Conservation (phyloP, 257 asterid species). For the Jasminum sambac region DNA sequence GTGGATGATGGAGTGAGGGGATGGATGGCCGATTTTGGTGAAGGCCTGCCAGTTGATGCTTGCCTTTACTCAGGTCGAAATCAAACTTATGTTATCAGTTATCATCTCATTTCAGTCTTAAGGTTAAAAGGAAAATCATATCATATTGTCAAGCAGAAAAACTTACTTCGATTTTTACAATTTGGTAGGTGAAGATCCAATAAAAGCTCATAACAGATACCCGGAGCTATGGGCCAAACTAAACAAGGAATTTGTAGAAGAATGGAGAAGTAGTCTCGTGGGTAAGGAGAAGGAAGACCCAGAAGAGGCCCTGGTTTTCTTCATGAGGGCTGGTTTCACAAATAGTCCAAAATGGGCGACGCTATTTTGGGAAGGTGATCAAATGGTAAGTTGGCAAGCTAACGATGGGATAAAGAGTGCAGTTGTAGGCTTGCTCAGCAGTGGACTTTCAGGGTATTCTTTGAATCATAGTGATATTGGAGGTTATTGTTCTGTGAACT, state of each 20-base stretch:
- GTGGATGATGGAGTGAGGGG: slow-evolving; percentile 95
- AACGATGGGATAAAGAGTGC: slow-evolving; percentile 96
- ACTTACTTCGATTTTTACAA: not conserved
- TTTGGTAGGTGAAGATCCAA: slow-evolving; percentile 86
- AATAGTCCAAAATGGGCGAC: slow-evolving; percentile 81
- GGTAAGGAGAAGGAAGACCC: slow-evolving; percentile 38
- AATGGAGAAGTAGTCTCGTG: slow-evolving; percentile 54
- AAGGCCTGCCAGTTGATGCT: slow-evolving; percentile 94
- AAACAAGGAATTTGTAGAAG: slow-evolving; percentile 76
- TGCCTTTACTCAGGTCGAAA: slow-evolving; percentile 73
- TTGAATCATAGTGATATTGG: slow-evolving; percentile 95
- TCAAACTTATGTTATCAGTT: not conserved
- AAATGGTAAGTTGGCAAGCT: slow-evolving; percentile 99
- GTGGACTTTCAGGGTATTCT: slow-evolving; percentile 88
- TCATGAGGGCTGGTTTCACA: slow-evolving; percentile 91
- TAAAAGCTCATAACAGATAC: slow-evolving; percentile 80
- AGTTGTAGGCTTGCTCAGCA: slow-evolving; percentile 77
- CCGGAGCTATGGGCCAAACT: slow-evolving; percentile 92
- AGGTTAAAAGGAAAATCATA: not conserved
- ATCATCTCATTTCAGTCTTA: not conserved
- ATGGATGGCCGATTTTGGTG: slow-evolving; percentile 99
- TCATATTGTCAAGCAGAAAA: not conserved
- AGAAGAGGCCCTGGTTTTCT: slow-evolving; percentile 73
- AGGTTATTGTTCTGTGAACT: slow-evolving; percentile 80
- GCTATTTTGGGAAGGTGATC: slow-evolving; percentile 98